Conservation (phyloP, 2,329 filamentous ascomycete genomes). For the Ramichloridium luteum region DNA sequence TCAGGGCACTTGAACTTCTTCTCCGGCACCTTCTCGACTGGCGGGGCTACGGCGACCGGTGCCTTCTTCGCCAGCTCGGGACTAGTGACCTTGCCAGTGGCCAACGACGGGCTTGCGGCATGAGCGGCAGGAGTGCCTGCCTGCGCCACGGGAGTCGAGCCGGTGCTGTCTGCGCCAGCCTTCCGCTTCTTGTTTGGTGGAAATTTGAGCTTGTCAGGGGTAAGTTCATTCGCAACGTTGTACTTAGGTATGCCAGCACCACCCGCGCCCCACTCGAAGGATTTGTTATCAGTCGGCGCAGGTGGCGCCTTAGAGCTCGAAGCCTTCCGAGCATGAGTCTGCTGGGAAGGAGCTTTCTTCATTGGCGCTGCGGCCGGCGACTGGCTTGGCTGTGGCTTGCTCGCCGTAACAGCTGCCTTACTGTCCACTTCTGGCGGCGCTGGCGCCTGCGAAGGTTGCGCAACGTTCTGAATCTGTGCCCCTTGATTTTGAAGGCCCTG, state of each 20-base stretch:
- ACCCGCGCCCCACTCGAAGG: constrained; percentile 21
- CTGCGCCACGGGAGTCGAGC: constrained; percentile 28
- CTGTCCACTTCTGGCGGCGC: neutral
- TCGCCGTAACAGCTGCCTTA: neutral
- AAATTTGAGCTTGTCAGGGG: constrained; percentile 45
- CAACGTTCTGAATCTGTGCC: constrained; percentile 10
- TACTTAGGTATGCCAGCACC: constrained; percentile 45
- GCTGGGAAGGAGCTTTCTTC: constrained; percentile 13
- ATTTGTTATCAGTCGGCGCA: constrained; percentile 24
- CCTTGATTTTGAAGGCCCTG: constrained; percentile 8
- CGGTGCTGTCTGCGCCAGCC: constrained; percentile 29
- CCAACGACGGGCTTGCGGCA: constrained; percentile 28
- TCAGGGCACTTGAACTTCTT: constrained; percentile 25
- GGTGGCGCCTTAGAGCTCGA: constrained; percentile 20
- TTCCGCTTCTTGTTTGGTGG: constrained; percentile 47
- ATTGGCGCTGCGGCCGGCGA: constrained; percentile 4
- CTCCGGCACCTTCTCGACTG: constrained; percentile 28
- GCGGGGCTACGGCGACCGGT: constrained; percentile 4
- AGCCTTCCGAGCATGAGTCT: constrained; percentile 15
- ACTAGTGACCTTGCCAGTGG: constrained; percentile 21
- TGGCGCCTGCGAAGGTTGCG: constrained; percentile 3
- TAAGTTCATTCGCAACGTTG: constrained; percentile 39
- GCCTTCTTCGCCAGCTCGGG: constrained; percentile 36
- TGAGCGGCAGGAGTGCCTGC: constrained; percentile 25
- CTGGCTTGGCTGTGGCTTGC: constrained; percentile 3